phyloP scores from a whole-genome alignment of 371 early-diverging fungal genomes.

The Mucor saturninus region DNA sequence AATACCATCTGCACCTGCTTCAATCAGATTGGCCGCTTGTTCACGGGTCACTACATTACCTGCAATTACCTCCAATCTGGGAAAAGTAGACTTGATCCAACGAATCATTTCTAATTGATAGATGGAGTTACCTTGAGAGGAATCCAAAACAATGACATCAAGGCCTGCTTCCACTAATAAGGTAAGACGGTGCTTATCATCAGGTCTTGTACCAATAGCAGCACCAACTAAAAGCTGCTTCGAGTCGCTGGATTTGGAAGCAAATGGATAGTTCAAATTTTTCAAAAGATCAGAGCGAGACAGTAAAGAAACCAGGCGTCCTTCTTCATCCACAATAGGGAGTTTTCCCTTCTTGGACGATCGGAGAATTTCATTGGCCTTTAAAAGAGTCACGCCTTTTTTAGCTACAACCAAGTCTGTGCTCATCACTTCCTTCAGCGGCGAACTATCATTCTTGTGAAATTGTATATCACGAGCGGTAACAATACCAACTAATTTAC shows the following conservation, averaged over 20 bases:
- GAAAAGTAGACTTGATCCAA: slow-evolving; percentile 85
- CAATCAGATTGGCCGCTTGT: slow-evolving; percentile 91
- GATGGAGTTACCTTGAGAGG: slow-evolving; percentile 93
- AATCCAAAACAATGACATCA: slow-evolving; percentile 93
- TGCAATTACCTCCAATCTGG: slow-evolving; percentile 86
- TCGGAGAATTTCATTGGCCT: slow-evolving; percentile 89
- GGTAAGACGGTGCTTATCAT: slow-evolving; percentile 82
- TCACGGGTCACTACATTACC: slow-evolving; percentile 97
- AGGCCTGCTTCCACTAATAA: slow-evolving; percentile 92
- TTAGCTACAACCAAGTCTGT: slow-evolving; percentile 85
- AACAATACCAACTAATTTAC: slow-evolving; percentile 93
- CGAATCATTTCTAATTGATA: slow-evolving; percentile 96
- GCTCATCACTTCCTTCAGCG: slow-evolving; percentile 85
- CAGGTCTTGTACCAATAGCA: slow-evolving; percentile 91
- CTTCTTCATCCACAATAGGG: slow-evolving; percentile 86
- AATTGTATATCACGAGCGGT: slow-evolving; percentile 96
- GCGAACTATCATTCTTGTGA: slow-evolving; percentile 62
- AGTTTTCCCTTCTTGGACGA: slow-evolving; percentile 95
- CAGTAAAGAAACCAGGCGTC: slow-evolving; percentile 85
- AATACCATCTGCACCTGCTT: slow-evolving; percentile 94
- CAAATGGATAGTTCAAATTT: slow-evolving; percentile 92
- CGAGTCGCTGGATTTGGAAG: slow-evolving; percentile 78
- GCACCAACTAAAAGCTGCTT: slow-evolving; percentile 94
- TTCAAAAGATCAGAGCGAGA: slow-evolving; percentile 95
- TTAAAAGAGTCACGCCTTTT: slow-evolving; percentile 84